phyloP scores from a whole-genome alignment of 345 rosid species.

The Citrus australasica region DNA sequence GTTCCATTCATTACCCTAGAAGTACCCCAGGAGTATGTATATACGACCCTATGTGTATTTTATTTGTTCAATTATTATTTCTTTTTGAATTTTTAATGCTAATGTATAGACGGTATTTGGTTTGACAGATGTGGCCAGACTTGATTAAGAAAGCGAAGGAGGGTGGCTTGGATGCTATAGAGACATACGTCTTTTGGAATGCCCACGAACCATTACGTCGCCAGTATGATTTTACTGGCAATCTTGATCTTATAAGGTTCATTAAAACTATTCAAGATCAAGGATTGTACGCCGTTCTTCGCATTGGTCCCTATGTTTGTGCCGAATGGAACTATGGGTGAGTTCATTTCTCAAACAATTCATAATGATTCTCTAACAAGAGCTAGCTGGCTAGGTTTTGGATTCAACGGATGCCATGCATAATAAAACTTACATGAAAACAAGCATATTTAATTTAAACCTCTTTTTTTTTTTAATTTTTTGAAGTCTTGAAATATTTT shows the following conservation, averaged over 20 bases:
- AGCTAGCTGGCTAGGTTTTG: too few species aligned
- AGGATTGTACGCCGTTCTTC: constrained; percentile 52
- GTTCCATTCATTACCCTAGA: constrained; percentile 67
- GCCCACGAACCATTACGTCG: constrained; percentile 55
- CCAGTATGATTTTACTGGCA: constrained; percentile 45
- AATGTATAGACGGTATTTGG: background rate
- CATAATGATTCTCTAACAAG: too few species aligned
- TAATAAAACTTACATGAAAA: too few species aligned
- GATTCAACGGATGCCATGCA: too few species aligned
- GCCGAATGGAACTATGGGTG: constrained; percentile 75
- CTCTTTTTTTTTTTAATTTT: too few species aligned
- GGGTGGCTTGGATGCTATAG: constrained; percentile 61
- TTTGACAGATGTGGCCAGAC: constrained; percentile 65
- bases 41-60: constrained; percentile 15
- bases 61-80: background rate
- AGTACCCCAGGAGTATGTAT: constrained; percentile 48
- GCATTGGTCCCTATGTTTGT: constrained; percentile 73
- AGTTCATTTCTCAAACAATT: background rate
- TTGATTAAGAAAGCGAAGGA: constrained; percentile 55
- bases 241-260: constrained; percentile 54
- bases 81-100: background rate
- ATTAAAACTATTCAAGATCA: constrained; percentile 47
- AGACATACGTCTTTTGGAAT: constrained; percentile 71
- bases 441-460: too few species aligned
- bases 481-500: background rate